Evolutionary conservation across 2,329 filamentous ascomycete genomes (phyloP).

Genomic region (Pezicula rhizophila): DNA sequence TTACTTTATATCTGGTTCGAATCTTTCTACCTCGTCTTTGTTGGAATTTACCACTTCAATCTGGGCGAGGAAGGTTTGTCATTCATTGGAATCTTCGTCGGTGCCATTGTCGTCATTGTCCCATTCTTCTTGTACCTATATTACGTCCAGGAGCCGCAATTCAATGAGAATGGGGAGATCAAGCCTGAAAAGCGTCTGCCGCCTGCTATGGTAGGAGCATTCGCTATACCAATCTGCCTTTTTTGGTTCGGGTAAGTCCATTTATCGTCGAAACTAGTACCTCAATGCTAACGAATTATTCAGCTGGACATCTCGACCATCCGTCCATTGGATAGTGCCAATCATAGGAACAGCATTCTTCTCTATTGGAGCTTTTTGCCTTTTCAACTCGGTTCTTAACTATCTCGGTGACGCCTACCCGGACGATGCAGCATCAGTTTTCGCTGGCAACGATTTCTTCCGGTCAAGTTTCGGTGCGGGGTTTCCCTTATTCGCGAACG

Average conservation of each 20-base stretch:
- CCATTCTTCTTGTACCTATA: conserved; percentile 44
- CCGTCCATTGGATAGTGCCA: conserved; percentile 50
- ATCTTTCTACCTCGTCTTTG: conserved; percentile 54
- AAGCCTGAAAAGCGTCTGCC: conserved; percentile 45
- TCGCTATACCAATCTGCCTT: conserved; percentile 51
- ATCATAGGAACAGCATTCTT: conserved; percentile 43
- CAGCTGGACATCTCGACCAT: conserved; percentile 46
- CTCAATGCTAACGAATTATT: conserved; percentile 21
- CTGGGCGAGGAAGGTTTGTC: conserved; percentile 51
- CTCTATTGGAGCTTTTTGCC: conserved; percentile 34
- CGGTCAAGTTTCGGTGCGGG: conserved; percentile 28
- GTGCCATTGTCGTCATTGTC: conserved; percentile 45
- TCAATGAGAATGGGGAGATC: conserved; percentile 40
- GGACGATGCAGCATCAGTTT: conserved; percentile 31
- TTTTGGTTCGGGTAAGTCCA: conserved; percentile 51
- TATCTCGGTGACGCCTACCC: conserved; percentile 33
- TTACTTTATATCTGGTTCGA: conserved; percentile 61
- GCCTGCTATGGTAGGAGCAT: conserved; percentile 45
- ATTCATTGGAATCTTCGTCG: conserved; percentile 48
- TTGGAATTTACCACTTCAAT: conserved; percentile 52
- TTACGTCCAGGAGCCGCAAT: conserved; percentile 40
- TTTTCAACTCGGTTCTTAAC: conserved; percentile 40
- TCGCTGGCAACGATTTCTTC: conserved; percentile 32
- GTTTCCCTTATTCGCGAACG: conserved; percentile 28
- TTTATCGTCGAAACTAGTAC: neutral